phyloP scores from a whole-genome alignment of 202 grass and related monocot species.

The Hordeum pubiflorum region DNA sequence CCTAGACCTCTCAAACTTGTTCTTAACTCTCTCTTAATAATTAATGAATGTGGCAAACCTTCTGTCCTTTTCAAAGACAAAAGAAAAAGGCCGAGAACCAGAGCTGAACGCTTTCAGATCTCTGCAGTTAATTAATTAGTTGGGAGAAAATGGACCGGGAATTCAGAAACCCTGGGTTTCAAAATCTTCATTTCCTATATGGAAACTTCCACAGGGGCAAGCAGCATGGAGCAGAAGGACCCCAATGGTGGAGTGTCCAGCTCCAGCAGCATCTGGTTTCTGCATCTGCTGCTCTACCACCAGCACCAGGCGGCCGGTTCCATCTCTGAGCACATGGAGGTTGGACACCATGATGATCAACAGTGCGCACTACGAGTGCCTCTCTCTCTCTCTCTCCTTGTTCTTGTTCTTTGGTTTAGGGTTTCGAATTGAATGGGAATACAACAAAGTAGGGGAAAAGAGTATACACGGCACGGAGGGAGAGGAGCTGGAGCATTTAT shows the following conservation, averaged over 20 bases:
- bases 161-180: neutral
- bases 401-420: neutral
- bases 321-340: conserved; percentile 13
- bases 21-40: too few species aligned
- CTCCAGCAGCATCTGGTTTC: neutral
- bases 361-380: neutral
- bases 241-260: neutral
- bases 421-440: conserved; percentile 30
- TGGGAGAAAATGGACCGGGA: neutral
- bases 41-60: too few species aligned
- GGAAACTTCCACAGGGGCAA: neutral
- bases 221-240: conserved; percentile 9
- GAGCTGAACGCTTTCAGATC: too few species aligned
- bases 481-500: conserved; percentile 52
- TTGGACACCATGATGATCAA: conserved; percentile 10
- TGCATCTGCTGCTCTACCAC: neutral
- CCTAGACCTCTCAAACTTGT: too few species aligned
- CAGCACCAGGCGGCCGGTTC: neutral
- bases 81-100: too few species aligned
- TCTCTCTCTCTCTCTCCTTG: neutral
- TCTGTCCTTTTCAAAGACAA: too few species aligned
- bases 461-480: conserved; percentile 22
- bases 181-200: neutral
- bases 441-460: neutral
- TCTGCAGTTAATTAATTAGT: neutral